Evolutionary conservation across 768 basidiomycete genomes (phyloP), one percentile per base, ranked within the genome.

Genomic region (Leccinum ochraceum): DNA sequence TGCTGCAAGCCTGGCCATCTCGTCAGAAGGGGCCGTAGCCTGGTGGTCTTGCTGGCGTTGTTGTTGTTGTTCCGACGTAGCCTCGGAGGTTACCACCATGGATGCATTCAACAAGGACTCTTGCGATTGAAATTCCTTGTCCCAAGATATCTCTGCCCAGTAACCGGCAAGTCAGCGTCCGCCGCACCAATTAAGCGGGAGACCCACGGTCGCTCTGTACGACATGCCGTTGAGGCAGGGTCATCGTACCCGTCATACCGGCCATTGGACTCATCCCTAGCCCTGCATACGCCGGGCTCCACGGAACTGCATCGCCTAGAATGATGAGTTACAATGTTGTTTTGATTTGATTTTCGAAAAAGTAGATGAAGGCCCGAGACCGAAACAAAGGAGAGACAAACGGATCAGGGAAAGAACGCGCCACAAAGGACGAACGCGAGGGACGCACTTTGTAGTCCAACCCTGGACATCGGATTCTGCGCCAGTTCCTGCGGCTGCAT

Each of bases 1-100:
- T 9, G 85, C 92, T 11, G 94, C 94, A 8, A 92, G 89, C 30
- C 84, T 82, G 3, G 94, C 88, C 51, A 96, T 85, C 51, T 91
- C 87, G 65, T 94, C 91, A 3, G 66, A 8, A 66, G 68, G 50
- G 32, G 61, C 63, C 70, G 67, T 59, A 70, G 66, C 1, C 59
- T 74, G 68, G 42, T 75, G 68, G 58, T 69, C 62, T 1, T 60
- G 60, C 16, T 63, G 57, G 10, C 1, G 14, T 34, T 66, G 62
- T 22, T 69, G 60, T 39, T 32, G 32, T 32, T 67, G 67, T 52
- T 61, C 55, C 39, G 59, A 32, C 3, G 56, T 17, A 8, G 46
- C 39, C 34, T 66, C 62, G 1, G 62, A 59, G 16, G 48, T 17
- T 20, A 42, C 56, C 3, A 62, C 42, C 7, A 60, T 51, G 30